phyloP scores from a whole-genome alignment of 1,139 yeast species.

The Saccharomycopsis phalli region DNA sequence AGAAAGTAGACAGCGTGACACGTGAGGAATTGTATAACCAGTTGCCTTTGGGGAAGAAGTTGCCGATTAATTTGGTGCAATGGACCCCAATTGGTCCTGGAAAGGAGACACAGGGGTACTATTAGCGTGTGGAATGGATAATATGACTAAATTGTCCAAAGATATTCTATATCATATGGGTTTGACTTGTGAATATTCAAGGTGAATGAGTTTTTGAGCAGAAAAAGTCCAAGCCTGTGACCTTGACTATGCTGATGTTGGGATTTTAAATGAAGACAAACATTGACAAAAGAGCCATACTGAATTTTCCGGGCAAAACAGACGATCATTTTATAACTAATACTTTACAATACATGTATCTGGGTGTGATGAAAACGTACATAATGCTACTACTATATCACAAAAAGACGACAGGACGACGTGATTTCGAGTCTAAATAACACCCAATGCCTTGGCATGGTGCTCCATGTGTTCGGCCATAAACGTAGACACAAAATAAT shows the following conservation, averaged over 20 bases:
- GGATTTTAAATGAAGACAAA: no score
- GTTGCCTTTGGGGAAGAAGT: constrained; percentile 15
- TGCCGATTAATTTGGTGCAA: constrained; percentile 10
- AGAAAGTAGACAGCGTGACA: constrained; percentile 5
- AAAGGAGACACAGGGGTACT: neutral
- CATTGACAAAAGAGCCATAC: no score
- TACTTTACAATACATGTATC: neutral
- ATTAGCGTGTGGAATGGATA: neutral
- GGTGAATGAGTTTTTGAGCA: no score
- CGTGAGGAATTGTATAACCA: constrained; percentile 1
- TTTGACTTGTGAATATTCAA: no score
- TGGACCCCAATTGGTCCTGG: constrained; percentile 6
- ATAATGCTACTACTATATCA: neutral
- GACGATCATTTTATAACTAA: neutral
- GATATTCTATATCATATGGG: no score
- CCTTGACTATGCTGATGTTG: no score
- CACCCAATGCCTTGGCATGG: constrained; percentile 75
- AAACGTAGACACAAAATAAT: constrained; percentile 75
- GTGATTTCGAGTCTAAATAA: no score
- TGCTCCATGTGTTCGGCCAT: constrained; percentile 78
- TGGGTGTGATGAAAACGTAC: neutral
- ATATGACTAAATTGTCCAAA: no score
- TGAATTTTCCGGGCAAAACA: neutral
- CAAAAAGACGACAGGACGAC: neutral
- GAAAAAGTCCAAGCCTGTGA: no score